Percentiles rank a stretch among this genome's conserved stretches.
phyloP scores from a whole-genome alignment of 2,329 filamentous ascomycete genomes.

The Colletotrichum tofieldiae region DNA sequence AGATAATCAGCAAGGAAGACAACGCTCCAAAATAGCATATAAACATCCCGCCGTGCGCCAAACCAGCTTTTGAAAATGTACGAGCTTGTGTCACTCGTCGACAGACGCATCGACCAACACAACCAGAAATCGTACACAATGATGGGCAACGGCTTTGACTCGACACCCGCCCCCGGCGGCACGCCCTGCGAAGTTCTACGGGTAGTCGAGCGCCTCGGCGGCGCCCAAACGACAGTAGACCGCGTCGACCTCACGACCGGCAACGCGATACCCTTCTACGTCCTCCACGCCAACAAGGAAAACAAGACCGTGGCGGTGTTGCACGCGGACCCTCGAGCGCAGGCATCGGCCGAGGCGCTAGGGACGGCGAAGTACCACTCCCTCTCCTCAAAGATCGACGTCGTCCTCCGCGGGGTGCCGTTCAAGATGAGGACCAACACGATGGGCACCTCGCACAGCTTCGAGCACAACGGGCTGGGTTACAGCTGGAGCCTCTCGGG shows the following conservation, averaged over 20 bases:
- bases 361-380: slow-evolving; percentile 22
- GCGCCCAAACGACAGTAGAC: slow-evolving; percentile 37
- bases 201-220: slow-evolving; percentile 42
- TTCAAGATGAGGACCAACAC: slow-evolving; percentile 36
- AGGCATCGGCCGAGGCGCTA: slow-evolving; percentile 8
- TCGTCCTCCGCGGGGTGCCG: slow-evolving; percentile 29
- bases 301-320: slow-evolving; percentile 18
- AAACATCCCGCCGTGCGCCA: background rate
- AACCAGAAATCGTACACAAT: background rate
- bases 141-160: background rate
- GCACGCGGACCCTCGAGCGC: slow-evolving; percentile 20
- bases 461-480: slow-evolving; percentile 6
- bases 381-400: slow-evolving; percentile 30
- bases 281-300: slow-evolving; percentile 32
- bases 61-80: background rate
- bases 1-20: background rate
- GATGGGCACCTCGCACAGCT: slow-evolving; percentile 14
- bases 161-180: background rate
- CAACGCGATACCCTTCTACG: slow-evolving; percentile 20
- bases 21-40: background rate
- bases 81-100: background rate
- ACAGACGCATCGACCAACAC: background rate
- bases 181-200: slow-evolving; percentile 27
- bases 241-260: slow-evolving; percentile 28
- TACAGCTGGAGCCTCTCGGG: slow-evolving; percentile 29